Evolutionary conservation across 2,329 filamentous ascomycete species (phyloP), one percentile per base, ranked within the genome.

Genomic region (Colletotrichum incanum): DNA sequence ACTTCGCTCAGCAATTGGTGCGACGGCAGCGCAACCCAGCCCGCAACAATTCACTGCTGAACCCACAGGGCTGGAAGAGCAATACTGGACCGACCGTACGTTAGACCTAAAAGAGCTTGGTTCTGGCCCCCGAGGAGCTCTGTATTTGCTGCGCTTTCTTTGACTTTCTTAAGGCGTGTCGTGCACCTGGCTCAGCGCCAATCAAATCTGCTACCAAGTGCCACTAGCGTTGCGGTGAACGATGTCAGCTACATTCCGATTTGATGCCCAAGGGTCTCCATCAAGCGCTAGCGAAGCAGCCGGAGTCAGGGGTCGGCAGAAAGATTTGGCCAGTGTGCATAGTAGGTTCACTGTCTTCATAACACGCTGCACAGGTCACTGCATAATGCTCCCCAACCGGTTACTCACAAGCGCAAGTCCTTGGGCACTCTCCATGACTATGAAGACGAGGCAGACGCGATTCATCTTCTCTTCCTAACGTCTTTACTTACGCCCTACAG

Each of bases 271-370:
- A 41, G 55, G 14, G 34, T 26, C 12, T 16, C 26, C 37, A 23
- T 31, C 34, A 23, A 37, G 55, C 55, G 55, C 55, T 58, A 58
- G n/a, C 12, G 5, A 41, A 41, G 55, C n/a, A 26, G n/a, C 54
- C 26, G 9, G 34, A 58, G n/a, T n/a, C 28, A 2, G 54, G 52
- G 52, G 31, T 37, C 9, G 31, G 37, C 16, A 16, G n/a, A 11
- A 26, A 28, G 23, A 16, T 43, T 14, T 52, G 49, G 26, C 2
- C 7, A 31, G 7, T 20, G 26, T n/a, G n/a, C n/a, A n/a, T n/a
- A n/a, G n/a, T 20, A 1, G 14, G 26, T 52, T 11, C 7, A 28
- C 16, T 31, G 26, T 52, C 16, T 28, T 31, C 26, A 52, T 20
- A 43, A 43, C 41, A 18, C 16, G 9, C 11, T 43, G 41, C 41